Percentiles rank a stretch among this genome's conserved stretches.
These are phyloP conservation scores for Zelonia costaricensis DNA, from an alignment of 208 protist species.

Conservation along the genomic window DNA sequence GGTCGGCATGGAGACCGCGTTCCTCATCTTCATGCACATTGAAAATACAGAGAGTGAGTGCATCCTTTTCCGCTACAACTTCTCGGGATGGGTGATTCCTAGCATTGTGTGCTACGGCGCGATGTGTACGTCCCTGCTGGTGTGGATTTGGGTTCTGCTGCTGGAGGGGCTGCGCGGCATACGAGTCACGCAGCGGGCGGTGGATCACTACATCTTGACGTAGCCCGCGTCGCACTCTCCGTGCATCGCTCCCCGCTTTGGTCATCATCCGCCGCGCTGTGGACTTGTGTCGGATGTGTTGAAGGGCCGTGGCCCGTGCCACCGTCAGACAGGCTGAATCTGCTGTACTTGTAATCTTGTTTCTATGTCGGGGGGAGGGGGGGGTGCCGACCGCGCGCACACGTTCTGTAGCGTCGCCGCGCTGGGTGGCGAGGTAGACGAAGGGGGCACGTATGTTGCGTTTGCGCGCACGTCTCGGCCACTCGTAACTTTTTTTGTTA, in stretches of 20 bases:
- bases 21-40: slow-evolving; percentile 25
- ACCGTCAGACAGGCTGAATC: too few species aligned
- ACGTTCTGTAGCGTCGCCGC: too few species aligned
- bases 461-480: too few species aligned
- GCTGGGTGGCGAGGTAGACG: too few species aligned
- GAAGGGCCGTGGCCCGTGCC: neutral
- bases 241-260: too few species aligned
- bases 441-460: too few species aligned
- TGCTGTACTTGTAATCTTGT: too few species aligned
- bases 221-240: slow-evolving; percentile 2
- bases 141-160: slow-evolving; percentile 36
- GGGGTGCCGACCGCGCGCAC: too few species aligned
- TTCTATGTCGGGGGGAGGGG: too few species aligned
- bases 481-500: too few species aligned
- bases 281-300: neutral
- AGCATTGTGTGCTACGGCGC: slow-evolving; percentile 44
- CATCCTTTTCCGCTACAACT: slow-evolving; percentile 26
- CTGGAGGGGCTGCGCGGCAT: slow-evolving; percentile 32
- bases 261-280: too few species aligned
- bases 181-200: slow-evolving; percentile 30
- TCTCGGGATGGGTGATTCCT: slow-evolving; percentile 31
- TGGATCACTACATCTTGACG: slow-evolving; percentile 45
- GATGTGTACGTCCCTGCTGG: slow-evolving; percentile 39
- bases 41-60: slow-evolving; percentile 13
- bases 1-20: slow-evolving; percentile 43